Evolutionary conservation across 345 rosid genomes (phyloP).

Genomic region (Populus ilicifolia): DNA sequence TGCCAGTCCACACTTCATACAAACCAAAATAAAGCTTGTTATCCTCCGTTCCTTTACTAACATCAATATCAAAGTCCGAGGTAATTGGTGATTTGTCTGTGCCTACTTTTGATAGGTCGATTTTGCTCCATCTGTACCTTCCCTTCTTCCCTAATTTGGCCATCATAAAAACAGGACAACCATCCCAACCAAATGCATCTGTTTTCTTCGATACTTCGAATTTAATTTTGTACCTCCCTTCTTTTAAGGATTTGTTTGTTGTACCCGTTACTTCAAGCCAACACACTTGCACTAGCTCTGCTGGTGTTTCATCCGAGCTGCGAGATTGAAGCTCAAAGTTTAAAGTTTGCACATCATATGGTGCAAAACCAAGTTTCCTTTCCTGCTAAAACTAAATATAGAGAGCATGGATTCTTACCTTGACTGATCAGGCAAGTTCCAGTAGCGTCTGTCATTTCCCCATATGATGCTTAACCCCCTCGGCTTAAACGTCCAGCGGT

Average conservation of each 20-base stretch:
- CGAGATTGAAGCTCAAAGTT: neutral
- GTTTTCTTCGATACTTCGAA: slow-evolving; percentile 35
- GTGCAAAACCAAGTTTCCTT: neutral
- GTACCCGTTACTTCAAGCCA: slow-evolving; percentile 61
- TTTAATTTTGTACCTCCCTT: slow-evolving; percentile 26
- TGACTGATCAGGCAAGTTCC: neutral
- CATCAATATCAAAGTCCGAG: neutral
- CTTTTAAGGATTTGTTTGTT: neutral
- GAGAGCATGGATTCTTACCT: neutral
- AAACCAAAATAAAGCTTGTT: slow-evolving; percentile 49
- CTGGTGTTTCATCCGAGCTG: neutral
- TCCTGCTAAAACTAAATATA: neutral
- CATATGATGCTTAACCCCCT: slow-evolving; percentile 20
- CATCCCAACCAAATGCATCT: slow-evolving; percentile 51
- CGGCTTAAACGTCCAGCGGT: neutral
- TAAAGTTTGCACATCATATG: neutral
- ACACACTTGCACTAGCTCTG: slow-evolving; percentile 44
- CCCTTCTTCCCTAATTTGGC: slow-evolving; percentile 54
- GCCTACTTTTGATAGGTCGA: neutral
- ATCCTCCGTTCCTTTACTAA: neutral
- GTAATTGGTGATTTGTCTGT: too few species aligned
- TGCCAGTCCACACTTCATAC: slow-evolving; percentile 67
- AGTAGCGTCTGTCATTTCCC: slow-evolving; percentile 27
- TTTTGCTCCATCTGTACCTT: slow-evolving; percentile 28
- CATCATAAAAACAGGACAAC: slow-evolving; percentile 46